These are phyloP conservation scores for Perkinsus olseni DNA, from an alignment of 169 alveolate species.

Conservation along the genomic window DNA sequence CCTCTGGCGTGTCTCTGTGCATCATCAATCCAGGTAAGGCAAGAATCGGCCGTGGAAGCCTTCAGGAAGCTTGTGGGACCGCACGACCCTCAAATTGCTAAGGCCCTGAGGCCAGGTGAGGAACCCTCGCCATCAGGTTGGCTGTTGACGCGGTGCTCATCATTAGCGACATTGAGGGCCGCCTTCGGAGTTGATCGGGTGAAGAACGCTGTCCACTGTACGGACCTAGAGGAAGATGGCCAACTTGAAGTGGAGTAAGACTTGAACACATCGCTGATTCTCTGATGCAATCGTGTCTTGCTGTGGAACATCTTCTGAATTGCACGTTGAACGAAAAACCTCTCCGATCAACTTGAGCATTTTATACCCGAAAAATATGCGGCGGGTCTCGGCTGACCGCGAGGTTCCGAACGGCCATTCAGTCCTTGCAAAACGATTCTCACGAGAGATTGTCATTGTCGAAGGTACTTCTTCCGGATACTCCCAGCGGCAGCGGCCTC, in stretches of 20 bases:
- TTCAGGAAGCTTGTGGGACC: conserved; percentile 42
- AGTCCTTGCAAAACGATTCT: too few species aligned
- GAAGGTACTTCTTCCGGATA: neutral
- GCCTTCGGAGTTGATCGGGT: conserved; percentile 71
- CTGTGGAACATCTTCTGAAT: neutral
- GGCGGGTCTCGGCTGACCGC: too few species aligned
- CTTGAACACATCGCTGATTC: neutral
- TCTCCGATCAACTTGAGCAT: too few species aligned
- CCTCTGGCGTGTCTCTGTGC: neutral
- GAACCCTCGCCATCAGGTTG: neutral
- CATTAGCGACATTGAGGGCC: conserved; percentile 66
- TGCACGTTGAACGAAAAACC: too few species aligned
- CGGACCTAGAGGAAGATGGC: conserved; percentile 80
- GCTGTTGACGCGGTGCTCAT: neutral
- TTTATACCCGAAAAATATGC: too few species aligned
- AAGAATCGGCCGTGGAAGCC: conserved; percentile 67
- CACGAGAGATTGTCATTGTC: too few species aligned
- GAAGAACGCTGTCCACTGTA: conserved; percentile 78
- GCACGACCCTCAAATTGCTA: neutral
- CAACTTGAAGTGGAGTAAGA: conserved; percentile 47
- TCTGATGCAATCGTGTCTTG: neutral
- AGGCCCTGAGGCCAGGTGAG: neutral
- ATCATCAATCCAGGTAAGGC: conserved; percentile 59
- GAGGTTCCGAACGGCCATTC: too few species aligned
- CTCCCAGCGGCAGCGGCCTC: neutral